These are phyloP conservation scores for Leishmania turanica DNA, from an alignment of 208 protist species.

Conservation along the genomic window DNA sequence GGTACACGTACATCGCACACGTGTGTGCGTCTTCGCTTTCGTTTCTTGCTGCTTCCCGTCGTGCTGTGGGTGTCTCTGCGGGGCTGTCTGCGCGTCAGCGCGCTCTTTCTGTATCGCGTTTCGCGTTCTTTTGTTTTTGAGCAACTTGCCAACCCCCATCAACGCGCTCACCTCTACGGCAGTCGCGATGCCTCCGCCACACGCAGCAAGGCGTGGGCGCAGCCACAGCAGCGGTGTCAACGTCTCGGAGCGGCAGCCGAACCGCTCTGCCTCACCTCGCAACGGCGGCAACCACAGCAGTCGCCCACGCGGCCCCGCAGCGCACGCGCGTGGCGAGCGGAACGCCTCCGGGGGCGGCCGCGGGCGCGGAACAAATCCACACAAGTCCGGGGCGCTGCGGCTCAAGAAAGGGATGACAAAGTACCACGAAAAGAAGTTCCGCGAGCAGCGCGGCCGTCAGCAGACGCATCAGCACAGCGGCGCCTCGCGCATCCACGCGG, in stretches of 20 bases:
- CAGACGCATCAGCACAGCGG: slow-evolving; percentile 13
- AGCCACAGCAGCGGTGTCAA: slow-evolving; percentile 7
- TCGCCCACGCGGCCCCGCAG: not conserved
- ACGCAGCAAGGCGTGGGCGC: slow-evolving; percentile 28
- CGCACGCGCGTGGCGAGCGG: not conserved
- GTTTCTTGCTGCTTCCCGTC: not conserved
- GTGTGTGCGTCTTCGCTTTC: not conserved
- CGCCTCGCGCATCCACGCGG: not conserved
- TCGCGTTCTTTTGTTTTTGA: not conserved
- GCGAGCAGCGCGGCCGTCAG: slow-evolving; percentile 32
- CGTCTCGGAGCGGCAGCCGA: no score
- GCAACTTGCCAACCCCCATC: not conserved
- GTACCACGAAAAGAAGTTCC: slow-evolving; percentile 64
- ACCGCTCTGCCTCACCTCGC: not conserved
- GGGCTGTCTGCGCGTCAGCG: not conserved
- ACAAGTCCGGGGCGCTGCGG: slow-evolving; percentile 21
- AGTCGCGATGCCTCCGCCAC: slow-evolving; percentile 23
- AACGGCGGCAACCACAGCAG: not conserved
- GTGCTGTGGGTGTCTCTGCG: not conserved
- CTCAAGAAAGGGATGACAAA: slow-evolving; percentile 67
- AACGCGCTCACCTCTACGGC: not conserved
- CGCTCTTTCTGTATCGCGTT: slow-evolving; percentile 8
- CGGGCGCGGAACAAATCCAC: not conserved
- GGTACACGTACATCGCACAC: not conserved
- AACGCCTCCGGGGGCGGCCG: not conserved